Evolutionary conservation across 2,329 filamentous ascomycete genomes (phyloP), one percentile per base, ranked within the genome.

Genomic region (Grosmannia huntii): DNA sequence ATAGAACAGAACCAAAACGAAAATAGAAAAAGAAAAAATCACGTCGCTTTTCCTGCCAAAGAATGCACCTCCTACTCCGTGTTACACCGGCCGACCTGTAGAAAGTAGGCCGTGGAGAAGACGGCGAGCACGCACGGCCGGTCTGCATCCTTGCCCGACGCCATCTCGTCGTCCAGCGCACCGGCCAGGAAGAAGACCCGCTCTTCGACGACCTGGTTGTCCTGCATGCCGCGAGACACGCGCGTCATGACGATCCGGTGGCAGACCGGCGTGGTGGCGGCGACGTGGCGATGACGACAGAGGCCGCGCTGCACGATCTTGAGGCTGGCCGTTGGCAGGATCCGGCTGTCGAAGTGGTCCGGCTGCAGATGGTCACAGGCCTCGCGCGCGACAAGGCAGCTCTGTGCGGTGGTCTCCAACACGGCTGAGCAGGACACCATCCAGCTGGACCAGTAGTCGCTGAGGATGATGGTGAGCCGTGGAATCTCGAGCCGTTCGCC

Each of bases 201-300:
- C 54, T 59, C 58, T 41, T 59, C 58, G 11, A 59, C 58, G 3
- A 59, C n/a, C 38, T 28, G 54, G n/a, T 54, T 48, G 49, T 44
- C 55, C 21, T 50, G 54, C 36, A 52, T 38, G 54, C 54, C 58
- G 9, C 28, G 36, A 4, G 58, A 28, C 16, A 57, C 54, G 7
- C 58, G 58, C 19, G 58, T 59, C 28, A 59, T 31, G 11, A 59
- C 58, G 9, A 59, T 10, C 1, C 54, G 49, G 5, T 28, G 38
- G 2, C 4, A 14, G 27, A 59, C 38, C 3, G 48, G 50, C 36
- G 48, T 25, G 16, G 11, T 4, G 21, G 25, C 16, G 6, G 36
- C 23, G 12, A 54, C 27, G 31, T 48, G 27, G 3, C 38, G 38
- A 44, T 59, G 54, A 2, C 58, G 58, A n/a, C 27, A 53, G 19